Evolutionary conservation across 2,329 filamentous ascomycete genomes (phyloP).

Genomic region (Decorospora gaudefroyi): DNA sequence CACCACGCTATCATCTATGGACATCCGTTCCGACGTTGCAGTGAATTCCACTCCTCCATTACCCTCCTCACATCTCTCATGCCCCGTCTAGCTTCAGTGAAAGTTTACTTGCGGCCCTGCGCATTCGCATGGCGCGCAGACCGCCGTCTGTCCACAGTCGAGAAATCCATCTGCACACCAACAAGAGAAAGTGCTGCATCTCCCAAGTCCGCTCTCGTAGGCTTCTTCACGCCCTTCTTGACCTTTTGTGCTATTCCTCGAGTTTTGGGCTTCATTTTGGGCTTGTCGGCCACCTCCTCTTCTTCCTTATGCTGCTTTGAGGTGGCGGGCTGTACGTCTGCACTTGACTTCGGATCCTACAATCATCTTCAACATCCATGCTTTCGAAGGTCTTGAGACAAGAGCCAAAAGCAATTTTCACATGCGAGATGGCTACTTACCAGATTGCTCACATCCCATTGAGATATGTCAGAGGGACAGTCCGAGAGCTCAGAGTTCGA

Average conservation of each 20-base stretch:
- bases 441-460: constrained; percentile 12
- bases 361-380: neutral
- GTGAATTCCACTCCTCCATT: too few species aligned
- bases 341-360: neutral
- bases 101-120: neutral
- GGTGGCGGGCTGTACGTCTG: neutral
- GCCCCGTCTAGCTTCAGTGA: too few species aligned
- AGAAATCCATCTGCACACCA: neutral
- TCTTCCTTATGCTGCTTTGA: neutral
- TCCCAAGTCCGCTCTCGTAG: neutral
- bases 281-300: neutral
- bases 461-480: constrained; percentile 26
- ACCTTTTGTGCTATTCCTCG: constrained; percentile 11
- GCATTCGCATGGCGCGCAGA: constrained; percentile 3
- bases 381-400: neutral
- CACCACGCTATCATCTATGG: too few species aligned
- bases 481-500: constrained; percentile 19
- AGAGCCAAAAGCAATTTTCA: neutral
- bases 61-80: too few species aligned
- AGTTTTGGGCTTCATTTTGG: constrained; percentile 2
- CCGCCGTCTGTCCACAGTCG: neutral
- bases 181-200: neutral
- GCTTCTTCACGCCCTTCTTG: constrained; percentile 5
- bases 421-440: constrained; percentile 9
- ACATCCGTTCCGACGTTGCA: too few species aligned